Evolutionary conservation across 108 stramenopile genomes (phyloP).

Genomic region (Bacterosira constricta): DNA sequence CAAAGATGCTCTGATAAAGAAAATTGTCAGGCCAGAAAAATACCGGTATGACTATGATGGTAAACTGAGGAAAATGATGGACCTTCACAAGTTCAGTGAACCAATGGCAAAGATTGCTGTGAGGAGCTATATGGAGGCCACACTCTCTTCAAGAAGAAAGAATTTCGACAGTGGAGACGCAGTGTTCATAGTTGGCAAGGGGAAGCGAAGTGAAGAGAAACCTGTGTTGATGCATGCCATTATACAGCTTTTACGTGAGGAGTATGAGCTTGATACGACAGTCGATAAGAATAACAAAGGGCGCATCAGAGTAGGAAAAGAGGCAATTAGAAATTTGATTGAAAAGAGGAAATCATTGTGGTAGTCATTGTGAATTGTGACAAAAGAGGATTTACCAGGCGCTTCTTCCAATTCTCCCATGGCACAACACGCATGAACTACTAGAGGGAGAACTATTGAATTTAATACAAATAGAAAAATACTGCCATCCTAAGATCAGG

Average conservation of each 20-base stretch:
- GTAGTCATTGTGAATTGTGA: too few species aligned
- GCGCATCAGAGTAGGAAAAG: slow-evolving; percentile 42
- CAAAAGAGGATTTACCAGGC: too few species aligned
- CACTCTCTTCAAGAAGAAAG: slow-evolving; percentile 17
- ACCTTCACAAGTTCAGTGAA: slow-evolving; percentile 66
- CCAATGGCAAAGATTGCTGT: slow-evolving; percentile 75
- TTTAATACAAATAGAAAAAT: too few species aligned
- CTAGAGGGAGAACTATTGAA: too few species aligned
- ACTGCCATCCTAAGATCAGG: too few species aligned
- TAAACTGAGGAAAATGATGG: slow-evolving; percentile 34
- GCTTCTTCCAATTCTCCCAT: too few species aligned
- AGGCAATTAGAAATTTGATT: slow-evolving; percentile 35
- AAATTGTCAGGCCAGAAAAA: slow-evolving; percentile 52
- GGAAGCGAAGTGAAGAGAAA: slow-evolving; percentile 51
- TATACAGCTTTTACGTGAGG: slow-evolving; percentile 34
- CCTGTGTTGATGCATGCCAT: slow-evolving; percentile 53
- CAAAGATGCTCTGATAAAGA: slow-evolving; percentile 52
- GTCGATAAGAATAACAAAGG: slow-evolving; percentile 59
- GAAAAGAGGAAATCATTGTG: slow-evolving; percentile 26
- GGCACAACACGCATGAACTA: too few species aligned
- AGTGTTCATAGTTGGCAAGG: slow-evolving; percentile 72
- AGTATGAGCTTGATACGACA: slow-evolving; percentile 47
- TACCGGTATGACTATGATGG: slow-evolving; percentile 35
- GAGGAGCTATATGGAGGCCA: slow-evolving; percentile 58
- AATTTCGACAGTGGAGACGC: slow-evolving; percentile 36